Percentiles rank a stretch among this genome's conserved stretches.
phyloP scores from a whole-genome alignment of 805 yeast species.

The Lachancea thermotolerans region DNA sequence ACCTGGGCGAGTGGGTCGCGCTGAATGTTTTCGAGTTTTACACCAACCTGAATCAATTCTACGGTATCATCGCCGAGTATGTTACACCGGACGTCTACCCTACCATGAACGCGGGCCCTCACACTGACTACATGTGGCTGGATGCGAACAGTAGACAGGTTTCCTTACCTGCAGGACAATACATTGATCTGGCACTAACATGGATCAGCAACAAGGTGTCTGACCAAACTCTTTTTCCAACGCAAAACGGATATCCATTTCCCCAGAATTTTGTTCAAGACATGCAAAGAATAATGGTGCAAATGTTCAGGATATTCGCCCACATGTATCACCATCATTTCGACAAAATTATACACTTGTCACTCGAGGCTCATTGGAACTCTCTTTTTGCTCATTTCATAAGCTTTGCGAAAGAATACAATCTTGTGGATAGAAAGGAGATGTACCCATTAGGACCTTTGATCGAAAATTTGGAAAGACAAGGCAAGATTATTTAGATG shows the following conservation, averaged over 20 bases:
- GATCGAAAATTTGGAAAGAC: slow-evolving; percentile 73
- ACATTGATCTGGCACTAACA: slow-evolving; percentile 83
- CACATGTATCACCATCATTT: slow-evolving; percentile 92
- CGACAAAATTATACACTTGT: slow-evolving; percentile 84
- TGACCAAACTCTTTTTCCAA: slow-evolving; percentile 88
- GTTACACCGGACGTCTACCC: slow-evolving; percentile 87
- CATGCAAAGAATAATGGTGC: slow-evolving; percentile 79
- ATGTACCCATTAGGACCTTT: slow-evolving; percentile 70
- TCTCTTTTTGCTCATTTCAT: slow-evolving; percentile 93
- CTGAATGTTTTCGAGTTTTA: slow-evolving; percentile 84
- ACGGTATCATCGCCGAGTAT: slow-evolving; percentile 84
- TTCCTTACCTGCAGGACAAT: slow-evolving; percentile 85
- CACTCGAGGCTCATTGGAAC: slow-evolving; percentile 96
- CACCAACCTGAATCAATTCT: slow-evolving; percentile 78
- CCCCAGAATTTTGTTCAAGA: slow-evolving; percentile 80
- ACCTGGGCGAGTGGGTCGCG: slow-evolving; percentile 92
- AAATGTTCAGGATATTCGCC: slow-evolving; percentile 93
- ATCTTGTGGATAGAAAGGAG: slow-evolving; percentile 71
- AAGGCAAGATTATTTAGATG: slow-evolving; percentile 62
- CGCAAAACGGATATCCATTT: slow-evolving; percentile 80
- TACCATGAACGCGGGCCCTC: slow-evolving; percentile 94
- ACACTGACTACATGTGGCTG: slow-evolving; percentile 85
- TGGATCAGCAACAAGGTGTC: slow-evolving; percentile 86
- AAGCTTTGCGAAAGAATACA: slow-evolving; percentile 79
- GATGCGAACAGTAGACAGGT: slow-evolving; percentile 74